Conservation (phyloP, 805 yeast genomes). For the Monosporozyma aquatica region DNA sequence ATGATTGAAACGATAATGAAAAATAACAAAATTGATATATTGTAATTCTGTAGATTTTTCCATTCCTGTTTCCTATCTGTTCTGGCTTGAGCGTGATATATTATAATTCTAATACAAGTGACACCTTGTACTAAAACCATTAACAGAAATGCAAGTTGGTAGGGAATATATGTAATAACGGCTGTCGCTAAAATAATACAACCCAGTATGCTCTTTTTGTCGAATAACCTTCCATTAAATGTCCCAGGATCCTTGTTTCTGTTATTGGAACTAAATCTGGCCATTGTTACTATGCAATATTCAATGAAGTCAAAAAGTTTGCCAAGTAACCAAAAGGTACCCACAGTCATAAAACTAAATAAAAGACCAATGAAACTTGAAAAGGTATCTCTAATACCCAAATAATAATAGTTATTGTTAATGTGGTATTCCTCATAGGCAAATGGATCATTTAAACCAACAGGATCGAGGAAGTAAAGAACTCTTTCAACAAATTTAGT, state of each 20-base stretch:
- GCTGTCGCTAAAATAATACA: slow-evolving; percentile 33
- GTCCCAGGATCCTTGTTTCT: background rate
- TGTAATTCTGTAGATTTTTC: slow-evolving; percentile 43
- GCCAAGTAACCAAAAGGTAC: slow-evolving; percentile 9
- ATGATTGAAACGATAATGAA: slow-evolving; percentile 76
- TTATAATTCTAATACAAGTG: slow-evolving; percentile 37
- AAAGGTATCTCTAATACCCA: slow-evolving; percentile 55
- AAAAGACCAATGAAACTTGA: slow-evolving; percentile 53
- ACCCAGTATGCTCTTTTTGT: slow-evolving; percentile 28
- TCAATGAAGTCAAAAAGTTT: slow-evolving; percentile 1
- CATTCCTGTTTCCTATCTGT: slow-evolving; percentile 9
- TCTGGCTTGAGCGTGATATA: background rate
- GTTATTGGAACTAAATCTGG: background rate
- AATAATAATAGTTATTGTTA: slow-evolving; percentile 46
- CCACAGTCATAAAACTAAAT: slow-evolving; percentile 31
- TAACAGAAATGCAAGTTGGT: slow-evolving; percentile 65
- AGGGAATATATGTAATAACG: slow-evolving; percentile 63
- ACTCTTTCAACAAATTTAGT: slow-evolving; percentile 31
- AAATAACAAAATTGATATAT: slow-evolving; percentile 51
- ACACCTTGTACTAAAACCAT: slow-evolving; percentile 49
- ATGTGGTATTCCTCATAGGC: slow-evolving; percentile 34
- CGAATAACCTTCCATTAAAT: slow-evolving; percentile 4
- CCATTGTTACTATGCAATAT: background rate
- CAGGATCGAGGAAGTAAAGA: slow-evolving; percentile 44
- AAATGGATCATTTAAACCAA: slow-evolving; percentile 38